Evolutionary conservation across 2,329 filamentous ascomycete genomes (phyloP).

Genomic region (Capronia coronata): DNA sequence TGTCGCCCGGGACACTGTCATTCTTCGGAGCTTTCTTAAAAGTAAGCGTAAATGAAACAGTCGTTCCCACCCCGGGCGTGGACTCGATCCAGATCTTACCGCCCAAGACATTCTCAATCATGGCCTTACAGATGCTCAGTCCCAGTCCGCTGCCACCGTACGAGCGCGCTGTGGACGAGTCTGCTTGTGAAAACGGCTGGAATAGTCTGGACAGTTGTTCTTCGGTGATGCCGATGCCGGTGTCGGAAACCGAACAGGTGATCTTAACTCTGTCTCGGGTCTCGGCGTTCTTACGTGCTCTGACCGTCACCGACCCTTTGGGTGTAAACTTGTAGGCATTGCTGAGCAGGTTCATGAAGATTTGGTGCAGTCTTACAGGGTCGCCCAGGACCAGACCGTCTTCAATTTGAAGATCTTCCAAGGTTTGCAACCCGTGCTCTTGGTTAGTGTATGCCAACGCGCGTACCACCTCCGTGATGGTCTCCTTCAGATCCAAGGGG

Average conservation of each 20-base stretch:
- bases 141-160: constrained; percentile 49
- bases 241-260: constrained; percentile 52
- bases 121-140: constrained; percentile 56
- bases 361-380: constrained; percentile 66
- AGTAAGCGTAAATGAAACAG: constrained; percentile 65
- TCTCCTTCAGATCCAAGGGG: constrained; percentile 66
- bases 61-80: constrained; percentile 50
- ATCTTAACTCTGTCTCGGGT: constrained; percentile 32
- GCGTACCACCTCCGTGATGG: constrained; percentile 58
- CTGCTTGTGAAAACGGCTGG: constrained; percentile 55
- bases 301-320: constrained; percentile 46
- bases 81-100: constrained; percentile 56
- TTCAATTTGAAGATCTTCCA: constrained; percentile 60
- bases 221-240: constrained; percentile 59
- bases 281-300: constrained; percentile 35
- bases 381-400: constrained; percentile 71
- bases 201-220: constrained; percentile 60
- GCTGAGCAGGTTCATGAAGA: constrained; percentile 58
- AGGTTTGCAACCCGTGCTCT: constrained; percentile 53
- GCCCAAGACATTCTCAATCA: constrained; percentile 55
- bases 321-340: constrained; percentile 59
- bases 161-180: constrained; percentile 60
- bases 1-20: constrained; percentile 48
- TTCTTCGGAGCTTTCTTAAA: constrained; percentile 74
- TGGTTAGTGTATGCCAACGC: constrained; percentile 58